Evolutionary conservation across 345 rosid genomes (phyloP), one percentile per base, ranked within the genome.

Genomic region (Carallia brachiata): DNA sequence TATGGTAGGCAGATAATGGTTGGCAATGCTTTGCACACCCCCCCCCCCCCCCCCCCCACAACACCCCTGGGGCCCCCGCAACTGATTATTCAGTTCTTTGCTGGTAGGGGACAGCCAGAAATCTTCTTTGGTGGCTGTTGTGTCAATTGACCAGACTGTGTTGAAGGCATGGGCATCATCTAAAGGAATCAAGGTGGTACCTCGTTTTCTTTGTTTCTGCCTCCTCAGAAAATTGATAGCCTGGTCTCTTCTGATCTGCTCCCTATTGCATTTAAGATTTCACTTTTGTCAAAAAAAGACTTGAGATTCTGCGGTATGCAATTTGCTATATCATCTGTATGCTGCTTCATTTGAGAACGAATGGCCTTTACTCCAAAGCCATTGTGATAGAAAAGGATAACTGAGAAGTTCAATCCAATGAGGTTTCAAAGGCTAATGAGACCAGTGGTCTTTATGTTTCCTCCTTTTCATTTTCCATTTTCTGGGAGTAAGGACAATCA

Each of bases 21-120:
- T 3, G 7, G 23, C 60, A 32, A 53, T 36, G 8, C 36, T 64
- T 52, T 48, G 44, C 58, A 30, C 59, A 52, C 27, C 61, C n/a
- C 27, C 40, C 57, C 58, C 76, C 65, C 17, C 36, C 30, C 74
- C 9, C 63, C 4, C 36, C 1, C 28, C 13, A 12, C 19, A 32
- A 13, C 6, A 28, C 0, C 28, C 17, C 31, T 16, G 32, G 15
- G 13, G 4, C 39, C 13, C 57, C 52, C 9, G 27, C 17, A 62
- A 63, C 70, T 78, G 63, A 75, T 70, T 27, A 28, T 53, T 12
- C 23, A 34, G 69, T 48, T 69, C 69, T 70, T 58, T 62, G 7
- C 64, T 72, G 68, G 67, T 52, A 94, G 98, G 98, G 82, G 99
- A 95, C 84, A 95, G 99, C 83, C 77, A 92, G 50, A 92, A 95